Evolutionary conservation across 2,329 filamentous ascomycete genomes (phyloP).

Genomic region (Dactylellina haptotyla): DNA sequence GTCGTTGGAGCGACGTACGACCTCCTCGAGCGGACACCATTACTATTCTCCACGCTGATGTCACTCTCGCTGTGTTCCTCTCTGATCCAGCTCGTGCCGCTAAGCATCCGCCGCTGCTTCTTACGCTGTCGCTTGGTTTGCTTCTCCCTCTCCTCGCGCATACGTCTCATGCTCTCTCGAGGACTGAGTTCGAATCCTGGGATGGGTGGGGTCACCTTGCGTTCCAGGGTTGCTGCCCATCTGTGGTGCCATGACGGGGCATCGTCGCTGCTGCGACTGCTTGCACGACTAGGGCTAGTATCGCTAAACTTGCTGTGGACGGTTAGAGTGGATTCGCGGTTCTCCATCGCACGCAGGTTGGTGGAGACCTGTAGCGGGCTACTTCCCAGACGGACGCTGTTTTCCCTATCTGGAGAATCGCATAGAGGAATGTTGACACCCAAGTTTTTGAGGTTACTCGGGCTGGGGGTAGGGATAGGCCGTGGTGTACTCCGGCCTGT

Average conservation of each 20-base stretch:
- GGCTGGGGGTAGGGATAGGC: background rate
- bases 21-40: slow-evolving; percentile 11
- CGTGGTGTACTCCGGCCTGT: too few species aligned
- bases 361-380: slow-evolving; percentile 29
- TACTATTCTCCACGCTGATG: slow-evolving; percentile 3
- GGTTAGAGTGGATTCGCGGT: background rate
- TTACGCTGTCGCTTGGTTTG: slow-evolving; percentile 23
- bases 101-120: slow-evolving; percentile 11
- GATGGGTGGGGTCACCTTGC: slow-evolving; percentile 50
- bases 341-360: slow-evolving; percentile 22
- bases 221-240: slow-evolving; percentile 44
- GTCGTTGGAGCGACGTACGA: slow-evolving; percentile 32
- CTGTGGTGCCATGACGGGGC: slow-evolving; percentile 30
- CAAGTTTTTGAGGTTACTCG: slow-evolving; percentile 25
- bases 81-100: slow-evolving; percentile 28
- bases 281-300: slow-evolving; percentile 9
- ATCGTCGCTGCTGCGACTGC: slow-evolving; percentile 7
- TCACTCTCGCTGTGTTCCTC: slow-evolving; percentile 33
- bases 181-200: slow-evolving; percentile 49
- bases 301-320: slow-evolving; percentile 6
- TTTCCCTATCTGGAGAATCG: slow-evolving; percentile 47
- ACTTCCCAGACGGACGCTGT: slow-evolving; percentile 21
- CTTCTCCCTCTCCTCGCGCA: slow-evolving; percentile 36
- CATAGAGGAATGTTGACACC: slow-evolving; percentile 53
- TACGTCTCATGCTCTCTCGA: slow-evolving; percentile 45